These are phyloP conservation scores for Silene uniflora DNA, from an alignment of 148 eudicot genomes.

Conservation along the genomic window DNA sequence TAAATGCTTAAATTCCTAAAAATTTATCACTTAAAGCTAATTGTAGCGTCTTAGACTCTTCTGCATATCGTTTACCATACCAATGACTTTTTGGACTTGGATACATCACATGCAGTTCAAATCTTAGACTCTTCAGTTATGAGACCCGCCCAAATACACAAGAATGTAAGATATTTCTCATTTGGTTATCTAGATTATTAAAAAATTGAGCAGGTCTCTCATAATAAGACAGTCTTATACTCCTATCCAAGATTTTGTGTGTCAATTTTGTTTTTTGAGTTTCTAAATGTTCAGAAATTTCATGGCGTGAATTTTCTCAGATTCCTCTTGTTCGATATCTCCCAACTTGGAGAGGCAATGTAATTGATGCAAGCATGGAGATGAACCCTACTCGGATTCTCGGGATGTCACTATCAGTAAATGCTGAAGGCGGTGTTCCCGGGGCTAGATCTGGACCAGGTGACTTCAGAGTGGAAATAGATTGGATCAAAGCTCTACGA, in stretches of 20 bases:
- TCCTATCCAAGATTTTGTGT: background rate
- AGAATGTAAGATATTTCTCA: background rate
- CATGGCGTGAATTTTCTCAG: conserved; percentile 31
- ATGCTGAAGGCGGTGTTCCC: conserved; percentile 87
- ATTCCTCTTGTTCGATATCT: conserved; percentile 83
- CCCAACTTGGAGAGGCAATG: conserved; percentile 97
- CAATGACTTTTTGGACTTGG: too few relatives aligned
- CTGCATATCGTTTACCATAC: too few relatives aligned
- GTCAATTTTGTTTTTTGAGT: background rate
- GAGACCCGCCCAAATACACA: background rate
- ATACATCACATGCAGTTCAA: too few relatives aligned
- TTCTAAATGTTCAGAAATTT: background rate
- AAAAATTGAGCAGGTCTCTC: too few relatives aligned
- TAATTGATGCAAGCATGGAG: conserved; percentile 77
- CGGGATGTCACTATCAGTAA: conserved; percentile 90
- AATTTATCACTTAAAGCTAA: too few relatives aligned
- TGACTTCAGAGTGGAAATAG: conserved; percentile 79
- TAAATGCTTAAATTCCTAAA: too few relatives aligned
- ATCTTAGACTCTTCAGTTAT: background rate
- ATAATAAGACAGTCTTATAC: too few relatives aligned
- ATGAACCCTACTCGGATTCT: conserved; percentile 88
- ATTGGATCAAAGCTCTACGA: conserved; percentile 92
- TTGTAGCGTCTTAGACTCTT: too few relatives aligned
- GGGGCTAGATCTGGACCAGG: conserved; percentile 84
- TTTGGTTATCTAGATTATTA: background rate